Evolutionary conservation across 306 rosid genomes (phyloP).

Genomic region (Rosa persica): DNA sequence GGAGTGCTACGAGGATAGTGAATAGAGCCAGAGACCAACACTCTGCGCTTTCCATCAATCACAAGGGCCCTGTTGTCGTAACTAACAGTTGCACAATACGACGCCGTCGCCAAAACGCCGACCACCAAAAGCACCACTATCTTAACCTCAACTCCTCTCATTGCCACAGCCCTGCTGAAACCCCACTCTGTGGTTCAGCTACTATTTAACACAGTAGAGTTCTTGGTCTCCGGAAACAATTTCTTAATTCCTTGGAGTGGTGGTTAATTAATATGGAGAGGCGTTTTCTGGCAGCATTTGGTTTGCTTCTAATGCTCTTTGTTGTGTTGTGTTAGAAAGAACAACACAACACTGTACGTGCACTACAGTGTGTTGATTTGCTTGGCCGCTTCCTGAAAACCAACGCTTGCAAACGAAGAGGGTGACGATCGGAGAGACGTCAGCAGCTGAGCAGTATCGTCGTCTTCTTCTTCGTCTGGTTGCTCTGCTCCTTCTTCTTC

Average conservation of each 20-base stretch:
- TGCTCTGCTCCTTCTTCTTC: neutral
- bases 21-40: constrained; percentile 86
- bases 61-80: constrained; percentile 86
- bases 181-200: neutral
- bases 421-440: neutral
- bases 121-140: constrained; percentile 39
- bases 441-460: neutral
- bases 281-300: constrained; percentile 21
- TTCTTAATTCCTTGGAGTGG: neutral
- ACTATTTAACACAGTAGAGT: neutral
- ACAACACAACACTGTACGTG: neutral
- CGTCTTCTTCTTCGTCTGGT: neutral
- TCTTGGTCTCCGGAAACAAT: neutral
- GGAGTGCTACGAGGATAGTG: constrained; percentile 98
- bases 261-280: neutral
- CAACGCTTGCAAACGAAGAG: constrained; percentile 3
- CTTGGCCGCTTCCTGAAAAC: constrained; percentile 17
- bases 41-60: constrained; percentile 73
- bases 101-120: constrained; percentile 32
- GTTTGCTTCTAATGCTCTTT: constrained; percentile 9
- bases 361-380: neutral
- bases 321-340: neutral
- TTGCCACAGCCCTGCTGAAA: neutral
- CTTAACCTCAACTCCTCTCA: constrained; percentile 41
- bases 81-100: constrained; percentile 56